Percentiles rank a stretch among this genome's conserved stretches.
phyloP scores from a whole-genome alignment of 2,329 filamentous ascomycete genomes.

The Aspergillus sclerotialis region DNA sequence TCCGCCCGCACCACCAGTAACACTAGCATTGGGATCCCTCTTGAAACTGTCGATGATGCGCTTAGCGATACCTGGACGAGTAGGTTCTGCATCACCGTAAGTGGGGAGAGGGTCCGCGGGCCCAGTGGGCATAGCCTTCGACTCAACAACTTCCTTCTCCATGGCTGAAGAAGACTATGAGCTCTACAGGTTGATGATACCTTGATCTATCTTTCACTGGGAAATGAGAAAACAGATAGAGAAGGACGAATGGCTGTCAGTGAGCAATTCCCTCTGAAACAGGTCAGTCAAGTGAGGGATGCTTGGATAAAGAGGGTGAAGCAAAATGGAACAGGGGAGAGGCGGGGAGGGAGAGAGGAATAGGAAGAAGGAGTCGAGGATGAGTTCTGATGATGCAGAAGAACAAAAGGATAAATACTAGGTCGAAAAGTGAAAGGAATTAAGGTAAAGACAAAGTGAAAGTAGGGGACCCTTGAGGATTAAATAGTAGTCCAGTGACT shows the following conservation, averaged over 20 bases:
- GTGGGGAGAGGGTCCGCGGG: slow-evolving; percentile 17
- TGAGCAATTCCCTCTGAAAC: background rate
- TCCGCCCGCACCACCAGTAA: slow-evolving; percentile 42
- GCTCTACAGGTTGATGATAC: slow-evolving; percentile 3
- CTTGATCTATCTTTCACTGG: slow-evolving; percentile 2
- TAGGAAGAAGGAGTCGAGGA: too few species aligned
- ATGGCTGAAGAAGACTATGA: slow-evolving; percentile 10
- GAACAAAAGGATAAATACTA: too few species aligned
- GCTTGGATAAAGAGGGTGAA: background rate
- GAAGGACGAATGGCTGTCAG: background rate
- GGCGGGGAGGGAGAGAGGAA: background rate
- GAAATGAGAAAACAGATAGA: background rate
- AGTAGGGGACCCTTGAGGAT: background rate
- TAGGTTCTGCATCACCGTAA: slow-evolving; percentile 24
- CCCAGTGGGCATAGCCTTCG: slow-evolving; percentile 15
- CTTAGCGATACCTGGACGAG: slow-evolving; percentile 14
- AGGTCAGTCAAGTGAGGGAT: too few species aligned
- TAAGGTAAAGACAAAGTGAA: too few species aligned
- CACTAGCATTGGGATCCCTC: slow-evolving; percentile 36
- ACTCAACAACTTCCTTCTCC: slow-evolving; percentile 26
- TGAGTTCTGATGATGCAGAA: too few species aligned
- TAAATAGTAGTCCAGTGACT: too few species aligned
- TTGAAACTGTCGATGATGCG: slow-evolving; percentile 39
- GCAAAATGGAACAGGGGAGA: background rate
- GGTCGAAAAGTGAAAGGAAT: slow-evolving; percentile 1